Evolutionary conservation across 257 asterid genomes (phyloP).

Genomic region (Plectranthus barbatus): DNA sequence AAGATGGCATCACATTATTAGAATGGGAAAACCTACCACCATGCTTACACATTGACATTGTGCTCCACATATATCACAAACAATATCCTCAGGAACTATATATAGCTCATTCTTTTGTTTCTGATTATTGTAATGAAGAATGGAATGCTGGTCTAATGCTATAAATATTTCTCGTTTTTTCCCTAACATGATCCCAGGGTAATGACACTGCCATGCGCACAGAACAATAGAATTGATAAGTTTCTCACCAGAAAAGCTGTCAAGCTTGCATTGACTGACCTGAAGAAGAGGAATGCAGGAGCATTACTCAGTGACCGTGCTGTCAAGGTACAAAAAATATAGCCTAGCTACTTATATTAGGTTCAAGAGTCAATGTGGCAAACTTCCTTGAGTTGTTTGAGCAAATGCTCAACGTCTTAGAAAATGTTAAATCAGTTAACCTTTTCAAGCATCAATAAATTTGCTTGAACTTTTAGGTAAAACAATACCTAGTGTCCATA

Average conservation of each 20-base stretch:
- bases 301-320: constrained; percentile 73
- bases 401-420: background rate
- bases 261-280: constrained; percentile 58
- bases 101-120: background rate
- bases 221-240: constrained; percentile 27
- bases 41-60: constrained; percentile 47
- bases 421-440: background rate
- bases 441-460: background rate
- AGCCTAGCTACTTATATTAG: background rate
- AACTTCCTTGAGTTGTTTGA: background rate
- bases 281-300: constrained; percentile 65
- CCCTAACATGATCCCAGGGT: constrained; percentile 48
- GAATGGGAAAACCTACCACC: constrained; percentile 88
- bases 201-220: constrained; percentile 22
- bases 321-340: constrained; percentile 46
- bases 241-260: constrained; percentile 57
- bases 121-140: background rate
- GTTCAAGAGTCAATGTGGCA: background rate
- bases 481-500: background rate
- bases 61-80: constrained; percentile 51
- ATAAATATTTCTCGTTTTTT: background rate
- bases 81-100: constrained; percentile 49
- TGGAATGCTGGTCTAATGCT: background rate
- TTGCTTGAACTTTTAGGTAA: background rate
- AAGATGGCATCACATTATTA: constrained; percentile 44